Percentiles rank a stretch among this genome's conserved stretches.
Conservation (phyloP, 2,329 filamentous ascomycete species). For the Fusarium euwallaceae region DNA sequence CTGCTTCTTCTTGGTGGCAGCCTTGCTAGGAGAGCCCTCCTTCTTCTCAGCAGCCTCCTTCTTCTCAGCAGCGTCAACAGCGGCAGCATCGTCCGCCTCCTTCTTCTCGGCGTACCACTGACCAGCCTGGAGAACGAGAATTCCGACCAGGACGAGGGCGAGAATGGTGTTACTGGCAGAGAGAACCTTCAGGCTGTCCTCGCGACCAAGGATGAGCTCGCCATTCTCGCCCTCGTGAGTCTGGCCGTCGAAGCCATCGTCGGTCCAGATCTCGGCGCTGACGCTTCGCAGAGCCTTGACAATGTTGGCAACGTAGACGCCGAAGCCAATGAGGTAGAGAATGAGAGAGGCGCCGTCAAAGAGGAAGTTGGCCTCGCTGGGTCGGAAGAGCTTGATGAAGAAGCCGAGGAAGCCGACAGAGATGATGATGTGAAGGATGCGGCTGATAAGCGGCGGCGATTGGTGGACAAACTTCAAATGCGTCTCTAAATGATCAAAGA, state of each 20-base stretch:
- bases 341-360: constrained; percentile 89
- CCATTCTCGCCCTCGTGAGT: constrained; percentile 59
- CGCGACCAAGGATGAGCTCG: constrained; percentile 80
- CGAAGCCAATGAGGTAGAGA: constrained; percentile 87
- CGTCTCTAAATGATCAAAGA: constrained; percentile 87
- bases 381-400: constrained; percentile 93
- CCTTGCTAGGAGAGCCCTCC: constrained; percentile 48
- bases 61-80: constrained; percentile 69
- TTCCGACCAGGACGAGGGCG: constrained; percentile 90
- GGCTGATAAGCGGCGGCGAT: constrained; percentile 90
- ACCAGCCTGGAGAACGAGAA: constrained; percentile 92
- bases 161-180: constrained; percentile 96
- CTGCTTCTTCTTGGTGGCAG: constrained; percentile 55
- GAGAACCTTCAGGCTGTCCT: constrained; percentile 92
- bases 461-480: constrained; percentile 94
- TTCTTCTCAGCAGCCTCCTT: constrained; percentile 53
- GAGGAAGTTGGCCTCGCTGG: constrained; percentile 93
- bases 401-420: constrained; percentile 89
- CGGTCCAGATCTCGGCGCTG: constrained; percentile 74
- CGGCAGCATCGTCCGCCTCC: constrained; percentile 82
- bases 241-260: constrained; percentile 54
- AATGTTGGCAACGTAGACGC: constrained; percentile 96
- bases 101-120: constrained; percentile 99
- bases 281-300: constrained; percentile 93
- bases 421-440: constrained; percentile 94